Conservation (phyloP, 352 stramenopile species). For the Pythium aquatile region DNA sequence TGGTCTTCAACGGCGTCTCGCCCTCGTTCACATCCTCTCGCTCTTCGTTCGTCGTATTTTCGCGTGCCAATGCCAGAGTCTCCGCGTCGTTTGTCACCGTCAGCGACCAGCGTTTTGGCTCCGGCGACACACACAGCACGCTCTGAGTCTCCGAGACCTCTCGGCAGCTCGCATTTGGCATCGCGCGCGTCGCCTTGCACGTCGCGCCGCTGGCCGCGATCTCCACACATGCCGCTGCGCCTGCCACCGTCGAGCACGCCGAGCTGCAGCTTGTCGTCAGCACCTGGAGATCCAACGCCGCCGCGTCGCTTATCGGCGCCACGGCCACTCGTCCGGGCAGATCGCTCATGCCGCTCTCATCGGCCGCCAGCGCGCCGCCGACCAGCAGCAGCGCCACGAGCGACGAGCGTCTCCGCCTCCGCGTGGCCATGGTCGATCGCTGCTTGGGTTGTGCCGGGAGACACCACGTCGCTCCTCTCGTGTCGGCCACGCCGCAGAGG, state of each 20-base stretch:
- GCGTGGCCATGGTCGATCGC: neutral
- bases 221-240: slow-evolving; percentile 11
- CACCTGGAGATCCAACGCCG: neutral
- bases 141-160: neutral
- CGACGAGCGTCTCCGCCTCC: neutral
- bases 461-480: neutral
- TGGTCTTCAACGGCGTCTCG: neutral
- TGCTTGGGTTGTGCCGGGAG: neutral
- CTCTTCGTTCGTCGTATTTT: neutral
- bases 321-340: neutral
- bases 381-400: neutral
- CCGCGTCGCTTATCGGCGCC: neutral
- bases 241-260: slow-evolving; percentile 9
- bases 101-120: slow-evolving; percentile 12
- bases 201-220: slow-evolving; percentile 1
- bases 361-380: neutral
- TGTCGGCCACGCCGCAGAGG: neutral
- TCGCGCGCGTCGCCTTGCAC: slow-evolving; percentile 11
- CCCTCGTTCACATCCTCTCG: slow-evolving; percentile 1
- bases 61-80: slow-evolving; percentile 4
- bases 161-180: slow-evolving; percentile 14
- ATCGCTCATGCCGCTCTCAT: neutral
- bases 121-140: slow-evolving; percentile 18
- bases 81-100: slow-evolving; percentile 20
- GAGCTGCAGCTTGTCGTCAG: slow-evolving; percentile 16